Percentiles rank a stretch among this genome's conserved stretches.
These are phyloP conservation scores for Scheffersomyces quercinus DNA, from an alignment of 1,139 yeast genomes.

Conservation along the genomic window DNA sequence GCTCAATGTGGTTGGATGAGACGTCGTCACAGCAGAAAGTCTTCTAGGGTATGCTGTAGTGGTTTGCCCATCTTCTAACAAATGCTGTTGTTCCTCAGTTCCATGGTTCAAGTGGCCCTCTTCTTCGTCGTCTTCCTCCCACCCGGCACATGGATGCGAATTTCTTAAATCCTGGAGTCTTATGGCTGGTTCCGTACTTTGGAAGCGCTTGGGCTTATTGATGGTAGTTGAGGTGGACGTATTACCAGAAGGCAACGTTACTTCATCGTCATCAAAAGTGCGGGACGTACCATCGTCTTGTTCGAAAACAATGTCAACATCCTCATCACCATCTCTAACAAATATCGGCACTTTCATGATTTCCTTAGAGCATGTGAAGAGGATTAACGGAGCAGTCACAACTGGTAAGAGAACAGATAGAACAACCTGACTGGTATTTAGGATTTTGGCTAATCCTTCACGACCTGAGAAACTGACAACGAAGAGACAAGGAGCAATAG, in stretches of 20 bases:
- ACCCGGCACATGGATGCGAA: conserved; percentile 48
- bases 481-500: conserved; percentile 83
- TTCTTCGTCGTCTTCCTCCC: conserved; percentile 40
- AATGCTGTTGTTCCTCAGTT: conserved; percentile 5
- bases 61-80: neutral
- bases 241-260: neutral
- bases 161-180: conserved; percentile 42
- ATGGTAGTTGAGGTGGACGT: neutral
- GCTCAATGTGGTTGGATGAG: neutral
- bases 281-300: conserved; percentile 3
- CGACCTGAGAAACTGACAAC: conserved; percentile 81
- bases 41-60: neutral
- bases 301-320: conserved; percentile 20
- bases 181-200: conserved; percentile 43
- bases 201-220: conserved; percentile 19
- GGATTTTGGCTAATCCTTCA: conserved; percentile 76
- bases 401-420: conserved; percentile 82
- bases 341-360: conserved; percentile 74
- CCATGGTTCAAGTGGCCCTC: conserved; percentile 19
- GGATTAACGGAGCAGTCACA: conserved; percentile 85
- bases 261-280: conserved; percentile 17
- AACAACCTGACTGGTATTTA: conserved; percentile 88
- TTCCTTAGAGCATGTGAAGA: conserved; percentile 72
- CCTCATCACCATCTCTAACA: conserved; percentile 34
- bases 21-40: neutral